Percentiles rank a stretch among this genome's conserved stretches.
Conservation (phyloP, 2,329 filamentous ascomycete species). For the Cordyceps tenuipes region DNA sequence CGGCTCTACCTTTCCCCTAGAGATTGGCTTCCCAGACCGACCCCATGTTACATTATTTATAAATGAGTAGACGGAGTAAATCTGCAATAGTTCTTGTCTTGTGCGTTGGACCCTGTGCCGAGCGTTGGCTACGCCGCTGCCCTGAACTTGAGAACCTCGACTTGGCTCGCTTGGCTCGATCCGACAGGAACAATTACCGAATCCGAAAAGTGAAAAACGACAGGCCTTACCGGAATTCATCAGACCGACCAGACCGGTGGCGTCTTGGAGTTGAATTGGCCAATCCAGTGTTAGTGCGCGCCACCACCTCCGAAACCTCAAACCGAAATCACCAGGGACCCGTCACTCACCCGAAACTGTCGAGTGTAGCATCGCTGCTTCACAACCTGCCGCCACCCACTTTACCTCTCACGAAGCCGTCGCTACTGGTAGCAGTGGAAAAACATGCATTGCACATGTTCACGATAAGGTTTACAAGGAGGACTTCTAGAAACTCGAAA, state of each 20-base stretch:
- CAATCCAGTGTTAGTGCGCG: not conserved
- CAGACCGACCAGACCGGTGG: not conserved
- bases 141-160: not conserved
- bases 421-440: not conserved
- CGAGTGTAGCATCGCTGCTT: constrained; percentile 40
- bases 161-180: not conserved
- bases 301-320: constrained; percentile 3
- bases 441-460: not conserved
- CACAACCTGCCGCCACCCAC: constrained; percentile 23
- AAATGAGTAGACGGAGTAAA: too few relatives aligned
- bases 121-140: not conserved
- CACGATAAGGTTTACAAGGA: too few relatives aligned
- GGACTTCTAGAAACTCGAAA: not conserved
- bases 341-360: constrained; percentile 31
- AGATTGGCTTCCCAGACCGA: too few relatives aligned
- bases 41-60: not conserved
- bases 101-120: not conserved
- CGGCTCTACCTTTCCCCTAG: not conserved
- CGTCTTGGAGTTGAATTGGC: not conserved
- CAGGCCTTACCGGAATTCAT: not conserved
- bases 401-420: constrained; percentile 11
- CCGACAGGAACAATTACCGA: not conserved
- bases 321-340: constrained; percentile 15
- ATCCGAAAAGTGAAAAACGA: not conserved
- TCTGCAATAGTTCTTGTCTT: too few relatives aligned